Evolutionary conservation across 176 grass and related monocot genomes (phyloP).

Genomic region (Eragrostis nindensis): DNA sequence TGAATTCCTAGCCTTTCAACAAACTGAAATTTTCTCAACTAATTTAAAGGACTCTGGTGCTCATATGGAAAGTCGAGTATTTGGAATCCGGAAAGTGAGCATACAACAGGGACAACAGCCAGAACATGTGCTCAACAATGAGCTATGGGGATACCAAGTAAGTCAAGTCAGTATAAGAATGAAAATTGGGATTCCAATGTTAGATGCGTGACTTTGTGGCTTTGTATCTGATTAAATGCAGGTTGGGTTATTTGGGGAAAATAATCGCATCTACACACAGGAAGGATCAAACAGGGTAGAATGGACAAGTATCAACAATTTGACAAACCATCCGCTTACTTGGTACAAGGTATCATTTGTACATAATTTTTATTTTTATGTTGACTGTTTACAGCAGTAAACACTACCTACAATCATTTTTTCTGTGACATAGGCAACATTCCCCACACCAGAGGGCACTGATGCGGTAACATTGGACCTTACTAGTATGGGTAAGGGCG

Average conservation of each 20-base stretch:
- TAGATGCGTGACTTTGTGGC: neutral
- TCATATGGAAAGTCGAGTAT: slow-evolving; percentile 70
- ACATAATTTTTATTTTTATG: neutral
- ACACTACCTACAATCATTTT: neutral
- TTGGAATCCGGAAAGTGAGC: slow-evolving; percentile 60
- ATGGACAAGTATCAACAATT: slow-evolving; percentile 62
- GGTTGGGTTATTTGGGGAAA: slow-evolving; percentile 77
- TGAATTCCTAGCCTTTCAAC: neutral
- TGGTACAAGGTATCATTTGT: slow-evolving; percentile 78
- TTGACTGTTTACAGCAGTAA: neutral
- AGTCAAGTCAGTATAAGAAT: neutral
- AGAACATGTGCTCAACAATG: slow-evolving; percentile 50
- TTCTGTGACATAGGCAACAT: slow-evolving; percentile 63
- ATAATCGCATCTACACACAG: slow-evolving; percentile 48
- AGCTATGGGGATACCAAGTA: slow-evolving; percentile 83
- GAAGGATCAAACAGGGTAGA: slow-evolving; percentile 43
- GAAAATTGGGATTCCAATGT: neutral
- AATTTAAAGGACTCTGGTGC: slow-evolving; percentile 69
- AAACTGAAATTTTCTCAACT: slow-evolving; percentile 24
- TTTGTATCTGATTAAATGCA: slow-evolving; percentile 47
- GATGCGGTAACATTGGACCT: slow-evolving; percentile 77
- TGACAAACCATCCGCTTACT: slow-evolving; percentile 46
- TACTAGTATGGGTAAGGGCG: slow-evolving; percentile 84
- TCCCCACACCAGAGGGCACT: slow-evolving; percentile 59
- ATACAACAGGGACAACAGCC: slow-evolving; percentile 46